phyloP scores from a whole-genome alignment of 805 yeast genomes.

The Lipomyces sp. region DNA sequence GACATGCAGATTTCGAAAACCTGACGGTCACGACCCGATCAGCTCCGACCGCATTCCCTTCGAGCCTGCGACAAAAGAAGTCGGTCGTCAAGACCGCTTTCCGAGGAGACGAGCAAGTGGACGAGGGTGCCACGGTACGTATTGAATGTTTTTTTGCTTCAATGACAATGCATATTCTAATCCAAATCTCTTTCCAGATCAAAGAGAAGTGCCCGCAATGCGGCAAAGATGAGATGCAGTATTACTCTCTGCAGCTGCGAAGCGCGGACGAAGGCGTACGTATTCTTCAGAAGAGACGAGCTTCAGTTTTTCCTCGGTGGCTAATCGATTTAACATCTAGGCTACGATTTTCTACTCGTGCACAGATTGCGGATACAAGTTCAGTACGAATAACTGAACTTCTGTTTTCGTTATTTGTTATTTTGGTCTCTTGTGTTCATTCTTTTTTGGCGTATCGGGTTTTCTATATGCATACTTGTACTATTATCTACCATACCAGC shows the following conservation, averaged over 20 bases:
- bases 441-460: neutral
- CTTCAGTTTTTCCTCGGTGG: neutral
- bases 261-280: constrained; percentile 93
- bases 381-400: constrained; percentile 80
- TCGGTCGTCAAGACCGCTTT: constrained; percentile 87
- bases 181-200: too few species aligned
- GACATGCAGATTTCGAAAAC: constrained; percentile 56
- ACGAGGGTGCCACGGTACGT: constrained; percentile 79
- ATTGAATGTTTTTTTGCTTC: neutral
- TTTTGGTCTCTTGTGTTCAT: neutral
- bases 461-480: too few species aligned
- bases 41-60: constrained; percentile 91
- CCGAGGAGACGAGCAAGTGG: constrained; percentile 56
- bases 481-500: too few species aligned
- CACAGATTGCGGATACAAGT: constrained; percentile 85
- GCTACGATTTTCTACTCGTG: constrained; percentile 98
- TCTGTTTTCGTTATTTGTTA: neutral
- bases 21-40: constrained; percentile 84
- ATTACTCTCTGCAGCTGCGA: constrained; percentile 92
- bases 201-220: constrained; percentile 98
- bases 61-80: constrained; percentile 70
- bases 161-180: too few species aligned
- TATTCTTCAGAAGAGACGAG: neutral
- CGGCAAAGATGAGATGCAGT: constrained; percentile 97
- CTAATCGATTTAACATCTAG: constrained; percentile 2